Base-by-base conservation (phyloP, 2,329 filamentous ascomycete genomes). In the Magnaporthiopsis rhizophila region DNA sequence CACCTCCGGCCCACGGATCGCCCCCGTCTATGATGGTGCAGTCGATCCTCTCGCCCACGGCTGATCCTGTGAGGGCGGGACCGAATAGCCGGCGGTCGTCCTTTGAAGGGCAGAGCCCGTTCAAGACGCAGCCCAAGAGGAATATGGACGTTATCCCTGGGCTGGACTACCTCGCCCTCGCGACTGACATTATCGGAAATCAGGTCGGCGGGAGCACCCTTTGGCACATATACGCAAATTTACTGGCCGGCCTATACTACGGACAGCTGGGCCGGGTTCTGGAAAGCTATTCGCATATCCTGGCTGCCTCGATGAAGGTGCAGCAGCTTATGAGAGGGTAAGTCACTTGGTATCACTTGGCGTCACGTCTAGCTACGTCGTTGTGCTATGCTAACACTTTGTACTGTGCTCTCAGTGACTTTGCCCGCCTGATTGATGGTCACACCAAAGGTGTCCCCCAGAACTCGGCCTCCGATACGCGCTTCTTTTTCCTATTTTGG, bases 131-230 rank as follows among this genome's bases (percentile, higher is more conserved):
- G 62, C 3, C 67, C 8, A 78, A 72, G 68, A 69, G 84, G 69
- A 97, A 96, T 72, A 82, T 95, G 62, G 92, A 98, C 70, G 83
- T 90, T 8, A 90, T 97, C 66, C 94, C 95, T 0, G 95, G 95
- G 0, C 79, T 98, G 65, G 89, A 92, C 36, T 97, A 97, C 73
- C 97, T 93, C 73, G 90, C 90, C 1, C 88, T 90, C 66, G 94
- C 92, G 2, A 89, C 89, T 0, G 89, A 95, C 66, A 97, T 98
- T 53, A 79, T 98, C 21, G 92, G 92, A 6, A 89, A 89, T 65
- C 87, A 95, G 62, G 82, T 87, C 50, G 93, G 90, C 15, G 89
- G 89, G 0, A 90, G 89, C 66, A 90, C 90, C 58, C 80, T 98
- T 65, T 88, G 89, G 68, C 89, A 95, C 72, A 91, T 96, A 5